Evolutionary conservation across 78 protist genomes (phyloP).

Genomic region (Dictyostelium intermedium): DNA sequence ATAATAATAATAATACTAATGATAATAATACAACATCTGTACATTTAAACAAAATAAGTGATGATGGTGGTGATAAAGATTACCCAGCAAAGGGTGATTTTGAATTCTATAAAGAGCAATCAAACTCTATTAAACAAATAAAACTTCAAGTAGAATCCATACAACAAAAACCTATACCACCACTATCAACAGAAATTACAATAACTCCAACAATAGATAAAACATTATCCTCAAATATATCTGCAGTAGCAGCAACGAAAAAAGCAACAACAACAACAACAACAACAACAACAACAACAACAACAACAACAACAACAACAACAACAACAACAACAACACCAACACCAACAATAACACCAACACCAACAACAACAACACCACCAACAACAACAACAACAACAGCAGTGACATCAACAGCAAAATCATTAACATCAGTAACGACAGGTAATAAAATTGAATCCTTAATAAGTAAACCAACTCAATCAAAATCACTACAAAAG

Average conservation of each 20-base stretch:
- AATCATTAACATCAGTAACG: neutral
- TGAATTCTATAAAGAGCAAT: neutral
- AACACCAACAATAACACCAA: neutral
- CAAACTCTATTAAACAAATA: neutral
- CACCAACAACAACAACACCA: neutral
- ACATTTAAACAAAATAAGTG: too few species aligned
- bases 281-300: neutral
- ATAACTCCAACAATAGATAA: neutral
- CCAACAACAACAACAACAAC: too few species aligned
- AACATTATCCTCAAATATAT: too few species aligned
- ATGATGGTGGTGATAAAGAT: too few species aligned
- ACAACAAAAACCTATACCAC: too few species aligned
- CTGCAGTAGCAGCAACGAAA: neutral
- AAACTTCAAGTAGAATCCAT: neutral
- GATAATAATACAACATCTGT: too few species aligned
- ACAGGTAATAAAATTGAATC: neutral
- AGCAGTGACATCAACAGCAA: too few species aligned
- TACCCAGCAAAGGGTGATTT: too few species aligned
- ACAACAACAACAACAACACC: neutral
- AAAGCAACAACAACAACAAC: neutral
- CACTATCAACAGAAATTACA: neutral
- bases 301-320: neutral
- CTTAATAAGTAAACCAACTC: neutral
- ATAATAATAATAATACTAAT: too few species aligned
- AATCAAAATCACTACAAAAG: neutral